Percentiles rank a stretch among this genome's conserved stretches.
phyloP scores from a whole-genome alignment of 208 protist genomes.

The Trypanosoma cruzi region DNA sequence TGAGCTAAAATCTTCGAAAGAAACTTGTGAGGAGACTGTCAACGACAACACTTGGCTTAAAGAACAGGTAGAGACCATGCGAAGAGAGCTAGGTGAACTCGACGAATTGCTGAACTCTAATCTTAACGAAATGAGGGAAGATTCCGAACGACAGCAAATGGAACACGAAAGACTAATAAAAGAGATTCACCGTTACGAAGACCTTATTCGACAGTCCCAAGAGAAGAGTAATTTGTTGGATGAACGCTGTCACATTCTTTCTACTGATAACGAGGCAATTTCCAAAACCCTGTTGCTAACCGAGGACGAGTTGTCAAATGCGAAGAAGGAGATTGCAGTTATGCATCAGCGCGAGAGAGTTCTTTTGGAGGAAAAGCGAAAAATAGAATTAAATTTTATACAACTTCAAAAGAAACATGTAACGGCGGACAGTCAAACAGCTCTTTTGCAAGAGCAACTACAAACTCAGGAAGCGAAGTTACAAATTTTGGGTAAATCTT shows the following conservation, averaged over 20 bases:
- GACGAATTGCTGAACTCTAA: conserved; percentile 71
- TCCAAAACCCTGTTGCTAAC: conserved; percentile 58
- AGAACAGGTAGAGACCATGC: conserved; percentile 68
- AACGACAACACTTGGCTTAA: conserved; percentile 72
- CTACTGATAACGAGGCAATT: conserved; percentile 41
- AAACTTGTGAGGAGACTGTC: conserved; percentile 10
- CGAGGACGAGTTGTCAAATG: conserved; percentile 40
- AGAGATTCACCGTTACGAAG: conserved; percentile 23
- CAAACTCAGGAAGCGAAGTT: conserved; percentile 34
- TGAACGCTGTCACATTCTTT: conserved; percentile 15
- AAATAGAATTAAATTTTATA: conserved; percentile 17
- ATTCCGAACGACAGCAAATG: conserved; percentile 54
- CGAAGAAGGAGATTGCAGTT: conserved; percentile 32
- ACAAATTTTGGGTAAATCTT: conserved; percentile 38
- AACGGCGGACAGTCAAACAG: conserved; percentile 8
- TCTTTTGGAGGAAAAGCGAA: conserved; percentile 15
- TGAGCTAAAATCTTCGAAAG: conserved; percentile 9
- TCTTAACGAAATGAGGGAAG: conserved; percentile 79
- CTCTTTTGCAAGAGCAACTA: conserved; percentile 27
- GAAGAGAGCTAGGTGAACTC: conserved; percentile 65
- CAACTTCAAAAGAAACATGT: conserved; percentile 23
- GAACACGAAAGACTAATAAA: conserved; percentile 41
- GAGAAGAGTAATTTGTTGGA: conserved; percentile 16
- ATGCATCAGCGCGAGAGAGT: conserved; percentile 12
- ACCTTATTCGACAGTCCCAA: conserved; percentile 25